These are phyloP conservation scores for Eucalyptus camaldulensis DNA, from an alignment of 345 rosid species.

Conservation along the genomic window DNA sequence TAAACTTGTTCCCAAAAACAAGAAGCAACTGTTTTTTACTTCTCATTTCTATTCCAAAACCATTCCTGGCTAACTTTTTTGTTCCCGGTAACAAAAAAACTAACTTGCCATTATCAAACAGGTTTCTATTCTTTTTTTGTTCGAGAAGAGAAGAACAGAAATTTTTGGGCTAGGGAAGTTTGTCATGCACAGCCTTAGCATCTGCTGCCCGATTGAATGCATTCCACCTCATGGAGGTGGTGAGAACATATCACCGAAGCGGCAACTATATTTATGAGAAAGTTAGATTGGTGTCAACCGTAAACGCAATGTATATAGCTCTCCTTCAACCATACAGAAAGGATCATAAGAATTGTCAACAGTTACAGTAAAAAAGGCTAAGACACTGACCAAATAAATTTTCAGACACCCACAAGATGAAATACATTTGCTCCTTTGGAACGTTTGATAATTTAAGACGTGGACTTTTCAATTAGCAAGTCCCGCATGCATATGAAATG, in stretches of 20 bases:
- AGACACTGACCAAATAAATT: neutral
- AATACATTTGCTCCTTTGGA: neutral
- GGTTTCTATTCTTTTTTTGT: too few relatives aligned
- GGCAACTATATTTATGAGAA: neutral
- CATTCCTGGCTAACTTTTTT: too few relatives aligned
- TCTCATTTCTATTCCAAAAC: too few relatives aligned
- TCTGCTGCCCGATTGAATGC: neutral
- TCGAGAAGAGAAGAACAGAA: too few relatives aligned
- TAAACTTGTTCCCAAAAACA: too few relatives aligned
- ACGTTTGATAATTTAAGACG: neutral
- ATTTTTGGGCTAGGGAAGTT: too few relatives aligned
- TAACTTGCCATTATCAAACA: too few relatives aligned
- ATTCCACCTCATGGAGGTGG: neutral
- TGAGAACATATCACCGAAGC: neutral
- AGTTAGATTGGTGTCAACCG: neutral
- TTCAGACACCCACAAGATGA: neutral
- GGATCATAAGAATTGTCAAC: neutral
- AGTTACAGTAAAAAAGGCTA: neutral
- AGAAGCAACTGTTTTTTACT: too few relatives aligned
- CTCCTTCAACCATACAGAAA: neutral
- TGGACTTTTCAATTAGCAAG: neutral
- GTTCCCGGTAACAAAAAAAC: too few relatives aligned
- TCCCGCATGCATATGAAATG: neutral
- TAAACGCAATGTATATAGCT: neutral
- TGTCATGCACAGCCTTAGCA: too few relatives aligned